Conservation (phyloP, 2,329 filamentous ascomycete species). For the Microcyclosporella mali region DNA sequence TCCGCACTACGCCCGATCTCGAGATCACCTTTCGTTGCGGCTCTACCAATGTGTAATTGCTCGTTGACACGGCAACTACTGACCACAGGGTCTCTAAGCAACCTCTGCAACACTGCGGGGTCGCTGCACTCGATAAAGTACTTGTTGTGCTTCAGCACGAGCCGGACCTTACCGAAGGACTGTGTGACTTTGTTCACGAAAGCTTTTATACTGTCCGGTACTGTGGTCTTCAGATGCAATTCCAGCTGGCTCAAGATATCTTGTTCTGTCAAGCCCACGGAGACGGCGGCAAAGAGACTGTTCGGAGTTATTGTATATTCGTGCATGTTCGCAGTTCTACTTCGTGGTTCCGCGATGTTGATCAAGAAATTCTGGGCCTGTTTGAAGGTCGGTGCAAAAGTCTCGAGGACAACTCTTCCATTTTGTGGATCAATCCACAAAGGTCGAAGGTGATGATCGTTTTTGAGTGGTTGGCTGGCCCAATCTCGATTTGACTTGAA, state of each 20-base stretch:
- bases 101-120: slow-evolving; percentile 72
- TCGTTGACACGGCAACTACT: slow-evolving; percentile 71
- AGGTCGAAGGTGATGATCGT: slow-evolving; percentile 81
- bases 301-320: slow-evolving; percentile 90
- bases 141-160: slow-evolving; percentile 88
- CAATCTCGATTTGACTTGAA: slow-evolving; percentile 65
- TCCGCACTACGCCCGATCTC: slow-evolving; percentile 94
- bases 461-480: slow-evolving; percentile 73
- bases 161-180: slow-evolving; percentile 90
- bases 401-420: slow-evolving; percentile 86
- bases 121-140: slow-evolving; percentile 93
- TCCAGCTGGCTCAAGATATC: slow-evolving; percentile 90
- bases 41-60: slow-evolving; percentile 69
- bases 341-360: slow-evolving; percentile 89
- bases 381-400: slow-evolving; percentile 79
- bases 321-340: slow-evolving; percentile 82
- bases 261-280: slow-evolving; percentile 79
- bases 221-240: slow-evolving; percentile 77
- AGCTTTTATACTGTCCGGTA: slow-evolving; percentile 71
- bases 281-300: slow-evolving; percentile 91
- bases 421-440: slow-evolving; percentile 88
- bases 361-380: slow-evolving; percentile 92
- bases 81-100: slow-evolving; percentile 81
- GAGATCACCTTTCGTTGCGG: slow-evolving; percentile 77
- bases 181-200: slow-evolving; percentile 80